Base-by-base conservation (phyloP, 2,329 filamentous ascomycete genomes). In the Colletotrichum melonis region DNA sequence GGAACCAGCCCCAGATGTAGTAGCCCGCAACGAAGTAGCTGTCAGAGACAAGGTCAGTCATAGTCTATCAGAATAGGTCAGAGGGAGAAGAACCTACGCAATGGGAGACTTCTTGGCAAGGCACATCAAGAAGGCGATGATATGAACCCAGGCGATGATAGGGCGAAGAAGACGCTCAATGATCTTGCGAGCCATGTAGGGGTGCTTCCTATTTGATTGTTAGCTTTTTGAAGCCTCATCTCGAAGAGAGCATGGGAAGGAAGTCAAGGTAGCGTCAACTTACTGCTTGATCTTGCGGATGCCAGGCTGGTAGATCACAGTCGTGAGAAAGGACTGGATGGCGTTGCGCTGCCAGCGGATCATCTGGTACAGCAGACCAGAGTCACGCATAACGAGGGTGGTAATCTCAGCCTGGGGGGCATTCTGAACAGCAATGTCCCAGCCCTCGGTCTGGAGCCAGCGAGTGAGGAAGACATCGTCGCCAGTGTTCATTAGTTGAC, bases 401-500 rank as follows among this genome's bases (percentile, higher is more conserved):
- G 63, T 69, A 0, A 80, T 77, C 9, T 69, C 60, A 0, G 78
- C 77, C 65, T 79, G 76, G 1, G 75, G 74, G 0, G 63, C 73
- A 1, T 78, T 69, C 66, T 81, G 79, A 28, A 80, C 76, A 12
- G 74, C 76, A 2, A 81, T 63, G 19, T 68, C 72, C 77, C 77
- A 80, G 42, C 79, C 77, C 22, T 78, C 70, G 30, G 76, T 78
- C 3, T 78, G 62, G 0, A 81, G 60, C 73, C 77, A 81, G 7
- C 77, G 76, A 1, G 80, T 80, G 59, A 81, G 76, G 67, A 79
- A 80, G 3, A 73, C 72, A 9, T 80, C 79, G 19, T 80, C 79
- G 0, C 79, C 79, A 0, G 75, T 77, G 46, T 78, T 78, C 32
- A 78, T 75, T 0, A 57, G n/a, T 2, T 75, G 30, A 0, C 78